A percentile compares a stretch with the other conserved stretches of the same genome.
phyloP scores from a whole-genome alignment of 495 filamentous ascomycete genomes.

The Rostrohypoxylon terebratum region DNA sequence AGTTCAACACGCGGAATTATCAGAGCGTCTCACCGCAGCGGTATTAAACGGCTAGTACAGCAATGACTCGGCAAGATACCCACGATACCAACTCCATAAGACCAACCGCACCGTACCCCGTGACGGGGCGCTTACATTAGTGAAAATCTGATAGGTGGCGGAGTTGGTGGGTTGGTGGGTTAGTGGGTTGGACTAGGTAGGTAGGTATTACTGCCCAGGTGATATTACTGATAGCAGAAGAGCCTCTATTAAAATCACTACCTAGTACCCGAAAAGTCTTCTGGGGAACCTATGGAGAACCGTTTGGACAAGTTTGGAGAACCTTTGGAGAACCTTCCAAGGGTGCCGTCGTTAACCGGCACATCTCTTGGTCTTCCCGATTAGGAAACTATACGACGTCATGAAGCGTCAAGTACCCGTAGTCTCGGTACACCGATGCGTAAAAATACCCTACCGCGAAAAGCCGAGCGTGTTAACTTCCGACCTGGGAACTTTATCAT shows the following conservation, averaged over 20 bases:
- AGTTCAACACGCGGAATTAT: background rate
- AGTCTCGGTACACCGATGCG: background rate
- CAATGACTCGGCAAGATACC: slow-evolving; percentile 29
- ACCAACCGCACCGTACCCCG: slow-evolving; percentile 9
- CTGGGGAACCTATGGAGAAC: background rate
- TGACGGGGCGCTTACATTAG: slow-evolving; percentile 33
- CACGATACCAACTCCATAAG: background rate
- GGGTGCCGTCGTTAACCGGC: slow-evolving; percentile 33
- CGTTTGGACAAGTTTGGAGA: slow-evolving; percentile 1
- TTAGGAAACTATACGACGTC: slow-evolving; percentile 41
- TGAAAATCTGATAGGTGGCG: slow-evolving; percentile 29
- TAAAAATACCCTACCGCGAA: slow-evolving; percentile 26
- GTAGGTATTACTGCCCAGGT: too few relatives aligned
- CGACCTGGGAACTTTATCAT: background rate
- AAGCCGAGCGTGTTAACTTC: slow-evolving; percentile 34
- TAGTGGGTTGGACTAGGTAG: background rate
- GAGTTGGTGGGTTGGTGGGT: background rate
- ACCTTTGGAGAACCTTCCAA: background rate
- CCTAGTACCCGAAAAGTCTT: background rate
- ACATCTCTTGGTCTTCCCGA: slow-evolving; percentile 27
- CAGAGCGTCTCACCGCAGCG: slow-evolving; percentile 16
- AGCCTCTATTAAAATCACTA: slow-evolving; percentile 28
- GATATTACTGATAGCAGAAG: background rate
- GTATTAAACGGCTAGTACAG: slow-evolving; percentile 31
- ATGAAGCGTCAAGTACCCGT: slow-evolving; percentile 21